A percentile compares a stretch with the other conserved stretches of the same genome.
Evolutionary conservation across 768 basidiomycete species (phyloP).

Genomic region (Suillus brevipes): DNA sequence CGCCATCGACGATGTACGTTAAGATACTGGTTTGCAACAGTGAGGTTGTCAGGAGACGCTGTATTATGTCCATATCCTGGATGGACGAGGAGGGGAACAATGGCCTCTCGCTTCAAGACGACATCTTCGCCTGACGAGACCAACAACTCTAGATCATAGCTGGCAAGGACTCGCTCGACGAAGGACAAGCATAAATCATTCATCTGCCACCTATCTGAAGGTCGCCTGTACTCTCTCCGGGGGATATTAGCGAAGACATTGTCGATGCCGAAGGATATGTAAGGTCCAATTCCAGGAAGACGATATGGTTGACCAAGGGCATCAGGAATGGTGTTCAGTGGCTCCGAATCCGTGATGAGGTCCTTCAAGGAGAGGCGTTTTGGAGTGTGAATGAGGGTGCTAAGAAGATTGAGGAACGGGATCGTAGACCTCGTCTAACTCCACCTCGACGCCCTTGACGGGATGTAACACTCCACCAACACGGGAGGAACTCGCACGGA

Average conservation of each 20-base stretch:
- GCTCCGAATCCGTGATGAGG: slow-evolving; percentile 55
- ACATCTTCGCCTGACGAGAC: slow-evolving; percentile 57
- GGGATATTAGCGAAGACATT: slow-evolving; percentile 82
- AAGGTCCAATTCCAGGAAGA: slow-evolving; percentile 77
- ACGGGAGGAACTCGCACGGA: slow-evolving; percentile 44
- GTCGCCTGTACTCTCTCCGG: slow-evolving; percentile 69
- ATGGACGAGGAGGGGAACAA: slow-evolving; percentile 64
- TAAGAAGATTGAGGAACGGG: slow-evolving; percentile 81
- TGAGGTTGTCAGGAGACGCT: slow-evolving; percentile 71
- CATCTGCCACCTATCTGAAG: slow-evolving; percentile 82
- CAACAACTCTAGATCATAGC: slow-evolving; percentile 78
- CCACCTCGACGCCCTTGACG: slow-evolving; percentile 79
- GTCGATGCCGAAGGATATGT: slow-evolving; percentile 84
- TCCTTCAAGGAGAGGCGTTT: slow-evolving; percentile 67
- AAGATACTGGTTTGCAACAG: slow-evolving; percentile 73
- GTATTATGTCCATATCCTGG: slow-evolving; percentile 89
- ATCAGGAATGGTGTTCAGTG: slow-evolving; percentile 78
- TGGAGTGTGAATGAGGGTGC: slow-evolving; percentile 80
- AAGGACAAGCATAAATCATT: slow-evolving; percentile 84
- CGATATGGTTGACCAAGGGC: slow-evolving; percentile 79
- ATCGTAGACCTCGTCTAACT: slow-evolving; percentile 90
- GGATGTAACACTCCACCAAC: slow-evolving; percentile 42
- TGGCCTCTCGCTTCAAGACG: slow-evolving; percentile 47
- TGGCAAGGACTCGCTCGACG: slow-evolving; percentile 79
- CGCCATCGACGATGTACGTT: slow-evolving; percentile 78